Base-by-base conservation (phyloP, 371 early-diverging fungal species). In the Mucor indicus region DNA sequence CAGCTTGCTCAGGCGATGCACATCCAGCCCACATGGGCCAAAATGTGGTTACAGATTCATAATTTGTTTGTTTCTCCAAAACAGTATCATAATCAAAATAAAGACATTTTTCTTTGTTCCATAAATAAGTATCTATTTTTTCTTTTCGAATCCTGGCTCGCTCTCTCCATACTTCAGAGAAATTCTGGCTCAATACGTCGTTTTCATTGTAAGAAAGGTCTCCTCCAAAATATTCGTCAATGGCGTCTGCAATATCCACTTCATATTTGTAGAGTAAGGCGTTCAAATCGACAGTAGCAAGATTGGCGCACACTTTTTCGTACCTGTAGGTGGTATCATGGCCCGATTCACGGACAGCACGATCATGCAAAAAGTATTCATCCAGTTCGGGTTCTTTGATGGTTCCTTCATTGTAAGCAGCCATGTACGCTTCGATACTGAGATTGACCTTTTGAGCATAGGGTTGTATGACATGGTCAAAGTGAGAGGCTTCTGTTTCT, bases 241-340 rank as follows among this genome's bases (percentile, higher is more conserved):
- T 79, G 8, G 83, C 55, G 22, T 80, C 77, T n/a, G 83, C 90
- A 46, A 96, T 78, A 61, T 96, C 96, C 1, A 77, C 69, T 60
- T 94, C 93, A 64, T 95, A 96, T 65, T 91, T 93, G 82, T 87
- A 93, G 46, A 95, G 69, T 22, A 96, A 64, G 15, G 84, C 64
- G 67, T 92, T 93, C 36, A 96, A 69, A 60, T 96, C 96, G 30
- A 95, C 79, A 1, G 95, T 92, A 4, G 87, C 89, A 36, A 96
- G 71, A 50, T 88, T 71, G 0, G 95, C 96, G 63, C 93, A 93
- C 27, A 82, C 67, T 24, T 82, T 81, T 54, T 96, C 96, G 23
- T 93, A 82, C 2, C 95, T 77, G 59, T 95, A 95, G 6, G 94
- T 89, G 0, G 95, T 95, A 58, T 95, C 95, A 67, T 95, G 95